Evolutionary conservation across 345 rosid species (phyloP), one percentile per base, ranked within the genome.

Genomic region (Euphorbia lathyris): DNA sequence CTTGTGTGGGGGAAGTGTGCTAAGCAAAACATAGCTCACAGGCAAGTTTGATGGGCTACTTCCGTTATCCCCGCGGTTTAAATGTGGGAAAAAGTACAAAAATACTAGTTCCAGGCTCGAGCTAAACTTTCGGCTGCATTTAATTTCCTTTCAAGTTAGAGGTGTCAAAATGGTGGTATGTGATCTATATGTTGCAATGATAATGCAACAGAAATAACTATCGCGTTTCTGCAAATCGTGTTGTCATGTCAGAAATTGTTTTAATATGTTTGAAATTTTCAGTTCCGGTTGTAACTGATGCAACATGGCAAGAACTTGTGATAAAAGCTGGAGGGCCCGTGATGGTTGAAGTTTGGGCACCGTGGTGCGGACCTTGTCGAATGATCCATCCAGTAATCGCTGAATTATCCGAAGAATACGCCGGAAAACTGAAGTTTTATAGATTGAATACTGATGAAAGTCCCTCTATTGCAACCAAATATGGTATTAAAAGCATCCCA

Each of bases 281-380:
- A 59, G 71, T 65, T 26, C 66, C 71, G 5, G 50, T 63, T 42
- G 86, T 87, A 6, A 76, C 77, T 27, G 91, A 90, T 65, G 66
- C 69, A 71, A 80, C 84, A 62, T 90, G 96, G 96, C 80, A 87
- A 50, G 83, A 90, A 13, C 78, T 77, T 34, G 90, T 90, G 60
- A 86, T 90, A 4, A 78, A 86, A 47, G 79, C 89, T 19, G 83
- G 83, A 40, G 43, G 66, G 2, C 88, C 96, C 0, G 93, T 90
- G 8, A 26, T 90, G 52, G 89, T 90, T 38, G 93, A 87, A 22
- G 85, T 90, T 65, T 87, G 91, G 92, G 96, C 93, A 20, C 93
- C 96, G 0, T 90, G 96, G 92, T 90, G 96, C 42, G 96, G 96
- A 9, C 96, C 96, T 2, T 90, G 96, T 81, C 83, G 88, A 58